Evolutionary conservation across 345 rosid genomes (phyloP).

Genomic region (Reutealis trisperma): DNA sequence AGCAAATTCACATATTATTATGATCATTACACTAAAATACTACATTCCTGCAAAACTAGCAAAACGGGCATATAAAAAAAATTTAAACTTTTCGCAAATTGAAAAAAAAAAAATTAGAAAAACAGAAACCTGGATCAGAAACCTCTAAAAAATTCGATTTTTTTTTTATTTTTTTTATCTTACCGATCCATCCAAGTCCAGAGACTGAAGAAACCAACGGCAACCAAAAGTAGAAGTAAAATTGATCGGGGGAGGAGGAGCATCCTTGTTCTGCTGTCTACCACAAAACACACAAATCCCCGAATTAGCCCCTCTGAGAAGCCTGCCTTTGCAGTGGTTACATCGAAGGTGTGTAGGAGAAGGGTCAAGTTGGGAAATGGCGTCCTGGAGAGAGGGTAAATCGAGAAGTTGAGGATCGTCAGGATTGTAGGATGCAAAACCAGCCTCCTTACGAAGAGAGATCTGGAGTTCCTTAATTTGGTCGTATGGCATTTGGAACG

Average conservation of each 20-base stretch:
- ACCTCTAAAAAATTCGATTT: background rate
- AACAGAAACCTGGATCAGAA: background rate
- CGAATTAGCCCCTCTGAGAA: slow-evolving; percentile 61
- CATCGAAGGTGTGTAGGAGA: slow-evolving; percentile 66
- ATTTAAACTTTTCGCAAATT: background rate
- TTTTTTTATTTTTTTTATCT: background rate
- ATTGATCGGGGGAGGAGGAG: slow-evolving; percentile 63
- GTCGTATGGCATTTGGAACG: slow-evolving; percentile 57
- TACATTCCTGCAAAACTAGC: background rate
- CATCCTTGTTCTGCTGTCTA: slow-evolving; percentile 34
- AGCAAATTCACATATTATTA: background rate
- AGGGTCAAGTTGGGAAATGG: slow-evolving; percentile 58
- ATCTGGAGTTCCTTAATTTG: slow-evolving; percentile 53
- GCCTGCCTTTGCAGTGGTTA: slow-evolving; percentile 63
- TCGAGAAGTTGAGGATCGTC: slow-evolving; percentile 35
- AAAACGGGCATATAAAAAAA: too few species aligned
- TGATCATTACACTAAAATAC: background rate
- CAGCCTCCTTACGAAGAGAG: slow-evolving; percentile 63
- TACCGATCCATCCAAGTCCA: slow-evolving; percentile 79
- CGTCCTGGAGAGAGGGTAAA: slow-evolving; percentile 46
- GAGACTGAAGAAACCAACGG: slow-evolving; percentile 67
- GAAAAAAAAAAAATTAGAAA: background rate
- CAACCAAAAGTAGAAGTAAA: slow-evolving; percentile 59
- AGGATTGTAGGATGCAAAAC: slow-evolving; percentile 56
- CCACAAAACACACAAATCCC: slow-evolving; percentile 83